Evolutionary conservation across 1,139 yeast species (phyloP), one percentile per base, ranked within the genome.

Genomic region (Lodderomyces parapsilosis): DNA sequence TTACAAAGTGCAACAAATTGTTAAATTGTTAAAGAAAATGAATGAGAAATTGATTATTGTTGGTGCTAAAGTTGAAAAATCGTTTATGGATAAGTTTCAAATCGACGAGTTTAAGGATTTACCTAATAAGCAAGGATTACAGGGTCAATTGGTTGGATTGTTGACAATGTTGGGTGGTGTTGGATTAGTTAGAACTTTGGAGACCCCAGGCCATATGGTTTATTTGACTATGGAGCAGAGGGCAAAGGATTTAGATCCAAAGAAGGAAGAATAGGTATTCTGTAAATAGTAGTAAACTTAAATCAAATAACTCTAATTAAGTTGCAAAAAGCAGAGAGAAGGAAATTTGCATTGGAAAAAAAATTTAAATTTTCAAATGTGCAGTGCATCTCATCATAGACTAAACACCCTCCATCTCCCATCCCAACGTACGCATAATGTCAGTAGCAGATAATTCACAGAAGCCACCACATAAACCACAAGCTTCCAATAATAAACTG

Each of bases 81-180:
- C 76, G 10, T 69, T 81, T 13, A 74, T 76, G 57, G 78, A 81
- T 53, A 55, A 80, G 32, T 67, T 66, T 1, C 74, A 81, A 43
- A 67, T 93, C 43, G 70, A 79, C 44, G 55, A 68, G 47, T 87
- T 88, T 69, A 86, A 88, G 68, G 78, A 76, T 30, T 75, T 91
- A 57, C 95, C 96, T 35, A 66, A 82, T 4, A 72, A 83, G 59
- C 81, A 78, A 38, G 82, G 83, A 53, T 71, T 91, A 53, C 93
- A 88, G 49, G 80, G 86, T 15, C 89, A 90, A 71, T 76, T 93
- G 54, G 84, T 87, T 19, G 96, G 96, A n/a, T 74, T 89, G 47
- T 79, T 91, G 60, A 83, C 91, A 13, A 68, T 86, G 45, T 75
- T 87, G 50, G 88, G 96, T 48, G 98, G 97, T 57, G 94, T 90